These are phyloP conservation scores for Fusarium penzigii DNA, from an alignment of 2,329 filamentous ascomycete genomes.

Conservation along the genomic window DNA sequence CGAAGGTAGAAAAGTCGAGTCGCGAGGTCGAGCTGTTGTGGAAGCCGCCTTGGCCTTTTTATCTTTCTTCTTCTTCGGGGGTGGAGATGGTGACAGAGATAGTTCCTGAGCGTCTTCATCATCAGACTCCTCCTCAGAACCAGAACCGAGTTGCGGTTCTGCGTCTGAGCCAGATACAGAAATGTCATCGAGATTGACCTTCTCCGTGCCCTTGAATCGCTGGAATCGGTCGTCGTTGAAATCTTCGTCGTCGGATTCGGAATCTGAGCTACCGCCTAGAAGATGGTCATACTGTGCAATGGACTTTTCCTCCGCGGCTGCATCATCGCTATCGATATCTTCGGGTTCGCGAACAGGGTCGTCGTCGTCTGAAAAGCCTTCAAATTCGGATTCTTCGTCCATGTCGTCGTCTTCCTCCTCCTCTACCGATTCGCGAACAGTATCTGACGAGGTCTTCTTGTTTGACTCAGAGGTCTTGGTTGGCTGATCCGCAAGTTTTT, in stretches of 20 bases:
- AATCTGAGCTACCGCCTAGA: conserved; percentile 45
- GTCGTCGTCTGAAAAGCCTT: conserved; percentile 37
- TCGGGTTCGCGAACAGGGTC: conserved; percentile 9
- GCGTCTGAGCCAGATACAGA: conserved; percentile 38
- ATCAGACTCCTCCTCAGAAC: conserved; percentile 26
- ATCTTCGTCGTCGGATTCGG: conserved; percentile 39
- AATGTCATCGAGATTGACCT: conserved; percentile 41
- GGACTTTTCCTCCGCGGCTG: conserved; percentile 36
- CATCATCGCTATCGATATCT: conserved; percentile 27
- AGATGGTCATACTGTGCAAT: conserved; percentile 47
- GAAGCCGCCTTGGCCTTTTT: conserved; percentile 33
- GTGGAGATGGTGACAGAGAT: conserved; percentile 36
- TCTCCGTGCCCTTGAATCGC: conserved; percentile 36
- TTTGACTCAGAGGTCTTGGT: conserved; percentile 14
- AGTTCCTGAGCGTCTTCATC: conserved; percentile 13
- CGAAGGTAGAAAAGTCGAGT: conserved; percentile 69
- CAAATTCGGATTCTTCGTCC: conserved; percentile 38
- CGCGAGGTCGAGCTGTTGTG: conserved; percentile 19
- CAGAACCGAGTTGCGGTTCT: conserved; percentile 32
- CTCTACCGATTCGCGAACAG: conserved; percentile 21
- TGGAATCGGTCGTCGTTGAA: conserved; percentile 35
- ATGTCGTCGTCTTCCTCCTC: conserved; percentile 26
- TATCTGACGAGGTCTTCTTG: conserved; percentile 17
- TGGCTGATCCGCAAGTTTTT: conserved; percentile 30
- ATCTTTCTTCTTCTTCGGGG: conserved; percentile 30